These are phyloP conservation scores for Saussurea involucrata DNA, from an alignment of 129 eudicot species.

Conservation along the genomic window DNA sequence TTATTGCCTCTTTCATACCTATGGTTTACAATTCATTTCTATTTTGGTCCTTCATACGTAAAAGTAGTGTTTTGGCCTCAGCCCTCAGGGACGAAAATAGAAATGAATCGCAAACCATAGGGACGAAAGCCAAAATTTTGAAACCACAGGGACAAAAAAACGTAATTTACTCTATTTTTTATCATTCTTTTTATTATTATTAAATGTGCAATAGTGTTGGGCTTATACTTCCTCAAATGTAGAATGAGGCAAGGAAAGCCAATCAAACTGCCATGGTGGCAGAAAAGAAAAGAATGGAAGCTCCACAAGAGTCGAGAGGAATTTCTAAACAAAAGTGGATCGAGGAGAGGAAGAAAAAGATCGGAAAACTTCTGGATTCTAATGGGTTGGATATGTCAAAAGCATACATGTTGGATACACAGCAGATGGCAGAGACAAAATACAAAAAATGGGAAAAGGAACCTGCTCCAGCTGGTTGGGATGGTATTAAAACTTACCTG, in stretches of 20 bases:
- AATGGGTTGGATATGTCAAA: conserved; percentile 90
- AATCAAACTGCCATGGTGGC: conserved; percentile 95
- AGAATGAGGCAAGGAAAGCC: conserved; percentile 98
- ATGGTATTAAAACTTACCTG: conserved; percentile 49
- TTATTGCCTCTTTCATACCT: no score
- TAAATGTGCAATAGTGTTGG: not conserved
- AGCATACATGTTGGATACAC: conserved; percentile 91
- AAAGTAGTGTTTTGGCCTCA: no score
- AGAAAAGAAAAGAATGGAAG: conserved; percentile 88
- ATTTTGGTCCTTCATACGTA: no score
- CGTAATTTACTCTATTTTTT: no score
- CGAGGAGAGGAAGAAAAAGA: conserved; percentile 93
- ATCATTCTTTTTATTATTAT: not conserved
- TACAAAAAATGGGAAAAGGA: conserved; percentile 97
- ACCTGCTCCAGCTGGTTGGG: conserved; percentile 98
- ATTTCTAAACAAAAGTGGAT: conserved; percentile 94
- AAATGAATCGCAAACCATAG: no score
- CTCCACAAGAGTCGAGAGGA: conserved; percentile 83
- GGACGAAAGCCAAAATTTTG: no score
- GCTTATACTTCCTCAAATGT: conserved; percentile 6
- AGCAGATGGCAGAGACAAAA: conserved; percentile 76
- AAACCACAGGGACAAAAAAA: no score
- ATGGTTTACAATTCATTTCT: no score
- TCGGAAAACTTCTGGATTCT: conserved; percentile 83
- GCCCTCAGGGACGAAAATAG: no score